A percentile compares a stretch with the other conserved stretches of the same genome.
Conservation (phyloP, 257 asterid genomes). For the Osmanthus fragrans region DNA sequence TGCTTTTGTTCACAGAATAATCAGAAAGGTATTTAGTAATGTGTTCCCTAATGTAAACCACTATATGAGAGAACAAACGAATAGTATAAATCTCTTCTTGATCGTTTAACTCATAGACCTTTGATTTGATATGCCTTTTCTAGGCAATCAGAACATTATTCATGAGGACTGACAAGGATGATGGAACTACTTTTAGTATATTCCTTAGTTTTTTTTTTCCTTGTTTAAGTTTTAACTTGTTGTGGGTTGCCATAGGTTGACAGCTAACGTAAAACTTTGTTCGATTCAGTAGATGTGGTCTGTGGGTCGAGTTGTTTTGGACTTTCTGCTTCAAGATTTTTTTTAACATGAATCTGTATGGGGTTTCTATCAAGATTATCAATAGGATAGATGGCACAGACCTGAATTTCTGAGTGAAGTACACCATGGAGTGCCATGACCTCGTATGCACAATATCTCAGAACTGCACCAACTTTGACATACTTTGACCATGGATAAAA, state of each 20-base stretch:
- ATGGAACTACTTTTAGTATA: neutral
- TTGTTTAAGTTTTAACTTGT: neutral
- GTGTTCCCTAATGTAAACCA: constrained; percentile 9
- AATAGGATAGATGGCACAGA: constrained; percentile 3
- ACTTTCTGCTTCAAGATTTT: too few species aligned
- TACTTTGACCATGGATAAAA: constrained; percentile 72
- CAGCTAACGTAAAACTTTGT: too few species aligned
- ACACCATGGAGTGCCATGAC: constrained; percentile 80
- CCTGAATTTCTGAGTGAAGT: constrained; percentile 78
- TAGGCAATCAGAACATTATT: neutral
- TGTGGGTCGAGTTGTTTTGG: too few species aligned
- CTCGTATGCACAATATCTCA: constrained; percentile 64
- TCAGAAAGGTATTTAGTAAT: constrained; percentile 13
- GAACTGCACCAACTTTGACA: constrained; percentile 67
- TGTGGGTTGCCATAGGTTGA: neutral
- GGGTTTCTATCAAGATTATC: too few species aligned
- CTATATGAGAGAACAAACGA: constrained; percentile 19
- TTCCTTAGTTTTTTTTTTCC: neutral
- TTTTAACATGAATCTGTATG: too few species aligned
- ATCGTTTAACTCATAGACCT: neutral
- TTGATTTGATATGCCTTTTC: neutral
- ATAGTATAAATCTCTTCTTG: neutral
- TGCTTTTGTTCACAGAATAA: constrained; percentile 25
- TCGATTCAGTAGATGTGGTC: too few species aligned
- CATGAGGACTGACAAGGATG: neutral